Evolutionary conservation across 2,329 filamentous ascomycete species (phyloP).

Genomic region (Juglanconis oblonga): DNA sequence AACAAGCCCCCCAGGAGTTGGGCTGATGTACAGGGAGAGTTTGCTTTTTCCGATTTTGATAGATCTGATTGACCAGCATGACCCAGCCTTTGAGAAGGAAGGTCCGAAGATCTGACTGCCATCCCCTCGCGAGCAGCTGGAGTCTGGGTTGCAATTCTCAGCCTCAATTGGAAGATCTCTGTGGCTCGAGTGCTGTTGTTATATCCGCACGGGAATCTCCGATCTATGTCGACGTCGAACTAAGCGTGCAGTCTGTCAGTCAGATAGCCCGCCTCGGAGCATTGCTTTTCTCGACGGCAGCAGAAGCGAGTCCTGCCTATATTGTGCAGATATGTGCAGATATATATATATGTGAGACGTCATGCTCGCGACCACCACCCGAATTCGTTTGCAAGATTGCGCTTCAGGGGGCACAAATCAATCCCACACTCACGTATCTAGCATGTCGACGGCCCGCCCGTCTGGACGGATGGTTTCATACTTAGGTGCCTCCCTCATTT

Average conservation of each 20-base stretch:
- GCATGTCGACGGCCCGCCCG: not conserved
- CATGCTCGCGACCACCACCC: not conserved
- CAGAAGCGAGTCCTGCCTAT: not conserved
- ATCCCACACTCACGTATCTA: not conserved
- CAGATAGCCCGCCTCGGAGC: too few species aligned
- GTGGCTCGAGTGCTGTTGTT: not conserved
- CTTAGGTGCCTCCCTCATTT: not conserved
- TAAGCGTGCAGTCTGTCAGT: too few species aligned
- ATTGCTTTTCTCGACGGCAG: not conserved
- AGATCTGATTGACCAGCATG: slow-evolving; percentile 18
- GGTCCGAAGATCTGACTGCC: not conserved
- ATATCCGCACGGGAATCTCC: not conserved
- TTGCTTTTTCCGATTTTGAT: slow-evolving; percentile 16
- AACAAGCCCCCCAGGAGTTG: not conserved
- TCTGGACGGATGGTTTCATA: not conserved
- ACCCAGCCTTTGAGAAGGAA: slow-evolving; percentile 10
- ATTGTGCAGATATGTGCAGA: not conserved
- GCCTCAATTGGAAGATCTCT: not conserved
- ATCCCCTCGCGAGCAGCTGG: slow-evolving; percentile 5
- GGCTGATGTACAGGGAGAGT: slow-evolving; percentile 8
- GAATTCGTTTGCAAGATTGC: not conserved
- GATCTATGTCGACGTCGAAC: not conserved
- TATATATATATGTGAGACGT: not conserved
- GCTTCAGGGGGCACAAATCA: not conserved
- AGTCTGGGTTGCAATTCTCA: not conserved